Base-by-base conservation (phyloP, 352 stramenopile species). In the Globisporangium cylindrosporum region DNA sequence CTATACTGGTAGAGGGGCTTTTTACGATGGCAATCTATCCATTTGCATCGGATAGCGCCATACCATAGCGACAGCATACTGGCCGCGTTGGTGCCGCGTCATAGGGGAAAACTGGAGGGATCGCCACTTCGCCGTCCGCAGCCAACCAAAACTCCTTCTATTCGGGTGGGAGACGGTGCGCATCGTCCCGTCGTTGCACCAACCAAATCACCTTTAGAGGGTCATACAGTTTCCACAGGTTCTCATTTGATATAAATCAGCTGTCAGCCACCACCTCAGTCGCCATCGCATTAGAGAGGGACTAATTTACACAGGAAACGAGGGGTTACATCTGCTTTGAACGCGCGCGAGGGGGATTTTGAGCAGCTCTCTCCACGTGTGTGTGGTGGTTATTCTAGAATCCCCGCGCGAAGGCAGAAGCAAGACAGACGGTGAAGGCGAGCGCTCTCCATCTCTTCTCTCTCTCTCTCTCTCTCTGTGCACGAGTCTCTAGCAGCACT, bases 311-410 rank as follows among this genome's bases (percentile, higher is more conserved):
- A 8, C 12, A 14, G 49, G 6, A 6, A 46, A 4, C 7, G 34
- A 66, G 60, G 38, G 20, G 60, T 66, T 66, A 32, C 60, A 3
- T 41, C 18, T 38, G 38, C 29, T 64, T 32, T n/a, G 49, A 54
- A 49, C 38, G 38, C 38, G 38, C 7, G 34, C 34, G 34, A 46
- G 53, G 49, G 49, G 49, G 62, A 59, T 48, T 51, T 49, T 32
- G 25, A 38, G 38, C 54, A 25, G 25, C 54, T 59, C 53, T 38
- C 14, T 22, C 53, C 46, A 27, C 53, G 67, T 72, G 38, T 43
- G 34, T 41, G 67, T 68, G 67, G 67, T 48, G 25, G 67, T 62
- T 71, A 75, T 75, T 75, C 70, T 75, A 75, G 70, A 75, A 75
- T 56, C 29, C 46, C 20, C 24, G 12, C 49, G 51, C 18, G 59